Percentiles rank a stretch among this genome's conserved stretches.
Evolutionary conservation across 164 flowering plant species (phyloP).

Genomic region (Brasenia schreberi): DNA sequence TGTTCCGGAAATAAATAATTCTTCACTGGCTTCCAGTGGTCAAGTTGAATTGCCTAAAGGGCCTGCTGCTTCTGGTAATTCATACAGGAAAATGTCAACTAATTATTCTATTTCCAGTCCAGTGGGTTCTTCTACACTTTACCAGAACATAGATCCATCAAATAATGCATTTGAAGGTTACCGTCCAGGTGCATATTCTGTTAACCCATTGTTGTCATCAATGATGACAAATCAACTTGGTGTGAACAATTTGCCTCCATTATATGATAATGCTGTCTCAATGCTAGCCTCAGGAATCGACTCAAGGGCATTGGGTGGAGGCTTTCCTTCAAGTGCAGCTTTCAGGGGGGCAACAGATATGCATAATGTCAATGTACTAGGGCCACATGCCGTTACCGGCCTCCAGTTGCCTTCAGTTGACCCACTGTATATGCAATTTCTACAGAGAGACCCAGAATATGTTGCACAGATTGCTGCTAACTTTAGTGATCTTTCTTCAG

Average conservation of each 20-base stretch:
- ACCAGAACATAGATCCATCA: slow-evolving; percentile 1
- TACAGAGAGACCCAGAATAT: slow-evolving; percentile 43
- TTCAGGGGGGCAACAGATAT: slow-evolving; percentile 39
- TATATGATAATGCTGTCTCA: not conserved
- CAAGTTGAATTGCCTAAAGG: not conserved
- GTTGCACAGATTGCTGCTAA: slow-evolving; percentile 44
- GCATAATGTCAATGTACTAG: slow-evolving; percentile 35
- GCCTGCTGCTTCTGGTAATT: slow-evolving; percentile 1
- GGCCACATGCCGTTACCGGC: slow-evolving; percentile 32
- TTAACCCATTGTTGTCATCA: slow-evolving; percentile 11
- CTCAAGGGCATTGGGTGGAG: slow-evolving; percentile 46
- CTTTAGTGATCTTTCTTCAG: slow-evolving; percentile 37
- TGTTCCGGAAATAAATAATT: not conserved
- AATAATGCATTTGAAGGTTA: not conserved
- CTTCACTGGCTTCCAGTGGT: not conserved
- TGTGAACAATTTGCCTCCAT: not conserved
- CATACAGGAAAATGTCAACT: not conserved
- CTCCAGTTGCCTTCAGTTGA: slow-evolving; percentile 38
- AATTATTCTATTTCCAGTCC: not conserved
- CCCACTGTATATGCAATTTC: slow-evolving; percentile 61
- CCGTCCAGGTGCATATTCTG: not conserved
- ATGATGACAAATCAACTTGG: not conserved
- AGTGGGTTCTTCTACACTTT: not conserved
- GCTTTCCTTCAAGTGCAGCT: slow-evolving; percentile 33
- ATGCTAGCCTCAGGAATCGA: slow-evolving; percentile 23